Conservation (phyloP, 1,284 basidiomycete genomes). For the Neolentinus lepideus region DNA sequence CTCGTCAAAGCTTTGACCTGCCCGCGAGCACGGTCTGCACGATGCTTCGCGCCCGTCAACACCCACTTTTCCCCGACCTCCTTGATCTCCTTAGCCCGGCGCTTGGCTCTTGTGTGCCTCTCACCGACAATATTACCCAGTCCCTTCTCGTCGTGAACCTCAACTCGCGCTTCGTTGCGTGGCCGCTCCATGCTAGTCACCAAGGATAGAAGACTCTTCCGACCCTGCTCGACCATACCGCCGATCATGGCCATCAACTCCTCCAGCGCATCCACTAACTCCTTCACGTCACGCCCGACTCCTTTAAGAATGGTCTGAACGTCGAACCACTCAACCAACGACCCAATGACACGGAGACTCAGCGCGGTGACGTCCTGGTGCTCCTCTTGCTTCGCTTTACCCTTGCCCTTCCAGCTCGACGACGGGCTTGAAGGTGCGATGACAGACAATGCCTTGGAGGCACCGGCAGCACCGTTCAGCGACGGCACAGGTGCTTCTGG, state of each 20-base stretch:
- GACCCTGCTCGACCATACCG: slow-evolving; percentile 16
- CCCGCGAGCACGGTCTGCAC: slow-evolving; percentile 23
- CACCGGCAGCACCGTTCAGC: neutral
- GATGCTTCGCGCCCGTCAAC: slow-evolving; percentile 12
- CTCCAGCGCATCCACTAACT: slow-evolving; percentile 56
- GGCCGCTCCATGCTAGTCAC: neutral
- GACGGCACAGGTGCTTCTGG: neutral
- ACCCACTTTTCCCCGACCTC: slow-evolving; percentile 36
- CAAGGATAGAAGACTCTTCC: slow-evolving; percentile 14
- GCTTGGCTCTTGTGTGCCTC: slow-evolving; percentile 50
- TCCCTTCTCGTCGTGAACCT: slow-evolving; percentile 24
- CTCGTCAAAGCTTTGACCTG: slow-evolving; percentile 29
- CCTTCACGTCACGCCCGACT: slow-evolving; percentile 43
- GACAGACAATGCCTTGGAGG: neutral
- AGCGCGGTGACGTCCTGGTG: slow-evolving; percentile 20
- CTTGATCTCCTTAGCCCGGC: slow-evolving; percentile 47
- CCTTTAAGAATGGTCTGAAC: slow-evolving; percentile 33
- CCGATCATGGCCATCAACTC: slow-evolving; percentile 44
- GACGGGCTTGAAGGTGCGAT: neutral
- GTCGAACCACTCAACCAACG: slow-evolving; percentile 46
- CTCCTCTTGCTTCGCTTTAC: slow-evolving; percentile 14
- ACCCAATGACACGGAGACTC: slow-evolving; percentile 36
- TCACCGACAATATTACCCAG: slow-evolving; percentile 40
- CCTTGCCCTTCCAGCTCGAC: slow-evolving; percentile 1
- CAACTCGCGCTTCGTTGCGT: slow-evolving; percentile 18